Conservation (phyloP, 352 stramenopile genomes). For the Phytophthora niederhauseri region DNA sequence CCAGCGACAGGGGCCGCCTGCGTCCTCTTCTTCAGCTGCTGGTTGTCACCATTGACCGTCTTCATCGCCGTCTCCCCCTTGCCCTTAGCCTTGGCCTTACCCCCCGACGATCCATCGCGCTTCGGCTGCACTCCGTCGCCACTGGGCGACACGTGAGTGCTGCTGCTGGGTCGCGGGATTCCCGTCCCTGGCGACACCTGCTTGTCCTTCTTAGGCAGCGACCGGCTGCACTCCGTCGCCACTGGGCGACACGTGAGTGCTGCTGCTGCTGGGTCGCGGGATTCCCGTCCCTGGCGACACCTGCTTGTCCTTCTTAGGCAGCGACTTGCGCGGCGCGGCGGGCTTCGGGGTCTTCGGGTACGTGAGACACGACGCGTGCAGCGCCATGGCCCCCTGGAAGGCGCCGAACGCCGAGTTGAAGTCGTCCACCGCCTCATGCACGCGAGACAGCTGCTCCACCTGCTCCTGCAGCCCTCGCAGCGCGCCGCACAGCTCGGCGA, state of each 20-base stretch:
- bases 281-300: constrained; percentile 41
- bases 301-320: constrained; percentile 18
- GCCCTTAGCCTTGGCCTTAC: constrained; percentile 10
- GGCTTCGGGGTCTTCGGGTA: constrained; percentile 46
- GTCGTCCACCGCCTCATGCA: constrained; percentile 74
- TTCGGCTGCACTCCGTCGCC: constrained; percentile 1
- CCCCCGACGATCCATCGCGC: not conserved
- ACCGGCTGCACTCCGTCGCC: not conserved
- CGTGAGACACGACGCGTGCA: constrained; percentile 77
- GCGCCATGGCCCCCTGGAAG: constrained; percentile 77
- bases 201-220: constrained; percentile 17
- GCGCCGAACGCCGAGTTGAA: constrained; percentile 79
- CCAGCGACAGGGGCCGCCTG: not conserved
- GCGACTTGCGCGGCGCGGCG: constrained; percentile 6
- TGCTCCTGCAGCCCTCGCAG: constrained; percentile 73
- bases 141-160: constrained; percentile 13
- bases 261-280: constrained; percentile 33
- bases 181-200: constrained; percentile 28
- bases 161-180: constrained; percentile 44
- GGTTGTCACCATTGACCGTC: constrained; percentile 6
- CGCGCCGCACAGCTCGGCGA: constrained; percentile 65
- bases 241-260: constrained; percentile 13
- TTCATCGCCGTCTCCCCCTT: constrained; percentile 14
- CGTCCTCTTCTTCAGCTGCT: constrained; percentile 11
- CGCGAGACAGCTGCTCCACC: constrained; percentile 61